Evolutionary conservation across 2,329 filamentous ascomycete species (phyloP).

Genomic region (Talaromyces sp.): DNA sequence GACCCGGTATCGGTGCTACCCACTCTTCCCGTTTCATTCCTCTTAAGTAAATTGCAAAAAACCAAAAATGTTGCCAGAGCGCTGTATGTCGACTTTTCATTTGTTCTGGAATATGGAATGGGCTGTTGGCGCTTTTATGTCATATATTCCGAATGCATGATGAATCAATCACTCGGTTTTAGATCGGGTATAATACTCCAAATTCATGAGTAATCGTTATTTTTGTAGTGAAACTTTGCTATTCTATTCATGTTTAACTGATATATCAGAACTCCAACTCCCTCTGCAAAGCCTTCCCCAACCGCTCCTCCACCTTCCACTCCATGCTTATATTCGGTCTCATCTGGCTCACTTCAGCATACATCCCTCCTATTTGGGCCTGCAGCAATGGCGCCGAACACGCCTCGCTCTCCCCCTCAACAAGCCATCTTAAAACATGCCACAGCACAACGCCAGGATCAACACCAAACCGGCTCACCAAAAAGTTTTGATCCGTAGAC

Average conservation of each 20-base stretch:
- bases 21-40: constrained; percentile 99
- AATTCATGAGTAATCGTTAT: constrained; percentile 24
- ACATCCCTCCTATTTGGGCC: constrained; percentile 15
- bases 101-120: constrained; percentile 12
- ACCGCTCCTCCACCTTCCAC: constrained; percentile 4
- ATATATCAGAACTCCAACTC: no score
- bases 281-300: not conserved
- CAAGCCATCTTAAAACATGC: constrained; percentile 25
- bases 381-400: constrained; percentile 27
- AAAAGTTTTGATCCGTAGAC: not conserved
- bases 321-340: not conserved
- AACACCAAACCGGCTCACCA: constrained; percentile 14
- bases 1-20: constrained; percentile 99
- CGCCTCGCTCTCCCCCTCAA: constrained; percentile 17
- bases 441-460: constrained; percentile 30
- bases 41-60: constrained; percentile 72
- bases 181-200: constrained; percentile 20
- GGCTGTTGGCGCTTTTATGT: constrained; percentile 8
- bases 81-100: constrained; percentile 11
- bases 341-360: not conserved
- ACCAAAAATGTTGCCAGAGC: not conserved
- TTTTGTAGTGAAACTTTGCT: no score
- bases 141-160: constrained; percentile 6
- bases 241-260: no score
- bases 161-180: constrained; percentile 10